A percentile compares a stretch with the other conserved stretches of the same genome.
Evolutionary conservation across 176 grass and related monocot species (phyloP).

Genomic region (Oryza officinalis): DNA sequence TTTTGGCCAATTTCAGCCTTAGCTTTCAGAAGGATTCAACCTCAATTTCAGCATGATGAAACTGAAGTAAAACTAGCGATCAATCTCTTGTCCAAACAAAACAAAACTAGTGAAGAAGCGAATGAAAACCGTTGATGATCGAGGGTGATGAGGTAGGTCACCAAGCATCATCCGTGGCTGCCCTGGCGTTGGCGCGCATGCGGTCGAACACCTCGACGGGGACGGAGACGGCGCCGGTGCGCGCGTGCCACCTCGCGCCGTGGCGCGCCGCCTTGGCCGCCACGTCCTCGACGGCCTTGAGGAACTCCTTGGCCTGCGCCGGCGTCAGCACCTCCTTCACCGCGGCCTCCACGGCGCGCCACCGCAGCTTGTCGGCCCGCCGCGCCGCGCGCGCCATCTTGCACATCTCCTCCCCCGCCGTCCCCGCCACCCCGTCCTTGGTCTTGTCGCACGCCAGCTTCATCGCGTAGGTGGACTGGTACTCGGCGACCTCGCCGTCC

Average conservation of each 20-base stretch:
- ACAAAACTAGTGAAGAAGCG: no score
- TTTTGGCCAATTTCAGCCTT: no score
- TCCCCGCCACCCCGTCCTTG: conserved; percentile 49
- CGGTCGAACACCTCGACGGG: conserved; percentile 46
- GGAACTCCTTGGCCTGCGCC: conserved; percentile 54
- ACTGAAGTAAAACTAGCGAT: no score
- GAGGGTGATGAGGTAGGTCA: conserved; percentile 31
- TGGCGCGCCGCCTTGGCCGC: conserved; percentile 30
- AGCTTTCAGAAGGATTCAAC: no score
- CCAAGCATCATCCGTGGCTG: conserved; percentile 46
- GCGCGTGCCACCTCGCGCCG: conserved; percentile 42
- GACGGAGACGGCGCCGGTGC: conserved; percentile 33
- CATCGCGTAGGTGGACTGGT: conserved; percentile 56
- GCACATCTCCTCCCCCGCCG: conserved; percentile 42
- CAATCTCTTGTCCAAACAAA: no score
- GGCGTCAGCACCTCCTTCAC: conserved; percentile 48
- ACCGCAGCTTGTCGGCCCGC: conserved; percentile 56
- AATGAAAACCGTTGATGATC: no score
- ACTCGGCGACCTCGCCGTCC: conserved; percentile 56
- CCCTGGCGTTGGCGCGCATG: conserved; percentile 50
- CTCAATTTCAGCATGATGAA: no score
- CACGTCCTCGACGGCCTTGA: conserved; percentile 48
- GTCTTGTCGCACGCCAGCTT: conserved; percentile 53
- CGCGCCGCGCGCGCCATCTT: conserved; percentile 57
- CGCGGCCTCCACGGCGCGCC: conserved; percentile 58